Base-by-base conservation (phyloP, 2,329 filamentous ascomycete species). In the Ceratocystis destructans region DNA sequence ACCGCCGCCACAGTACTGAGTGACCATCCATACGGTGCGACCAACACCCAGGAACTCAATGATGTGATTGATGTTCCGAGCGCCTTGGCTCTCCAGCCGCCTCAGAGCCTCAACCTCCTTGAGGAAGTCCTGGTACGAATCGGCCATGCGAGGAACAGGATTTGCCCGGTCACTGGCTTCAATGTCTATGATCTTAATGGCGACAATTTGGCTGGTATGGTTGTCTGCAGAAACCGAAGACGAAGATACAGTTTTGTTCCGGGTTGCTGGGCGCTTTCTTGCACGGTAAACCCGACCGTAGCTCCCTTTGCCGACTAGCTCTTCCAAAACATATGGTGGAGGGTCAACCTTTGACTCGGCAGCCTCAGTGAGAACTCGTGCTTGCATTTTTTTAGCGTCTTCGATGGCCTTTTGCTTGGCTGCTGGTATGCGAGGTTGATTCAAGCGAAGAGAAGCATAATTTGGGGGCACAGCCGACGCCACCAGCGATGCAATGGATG, bases 1-100 rank as follows among this genome's bases (percentile, higher is more conserved):
- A 62, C 90, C 90, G 69, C 90, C 90, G 5, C 87, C 88, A 71
- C 89, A 92, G 74, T 92, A 91, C 76, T 94, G 89, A 68, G 88
- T 92, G 66, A 94, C 84, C 78, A 94, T 89, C 90, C 90, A 95
- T 77, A 95, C 86, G 68, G 89, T 84, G 70, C 88, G 86, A 53
- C 88, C 87, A 46, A 93, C 84, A 7, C 88, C 85, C 22, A 92
- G 80, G 3, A 88, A 88, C 70, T 92, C 89, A 71, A 92, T 86
- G 64, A 93, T 87, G 71, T 86, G 82, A 73, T 93, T 94, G 76
- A 95, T 86, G 72, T 93, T 93, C 70, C 83, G 82, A 20, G 89
- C 89, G 61, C 85, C 87, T 70, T 82, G 87, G 70, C 89, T 86
- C 71, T 87, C 86, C 64, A 95, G 79, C 67, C 88, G 79, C 71